Evolutionary conservation across 2,329 filamentous ascomycete genomes (phyloP), one percentile per base, ranked within the genome.

Genomic region (Penicillium sp.): DNA sequence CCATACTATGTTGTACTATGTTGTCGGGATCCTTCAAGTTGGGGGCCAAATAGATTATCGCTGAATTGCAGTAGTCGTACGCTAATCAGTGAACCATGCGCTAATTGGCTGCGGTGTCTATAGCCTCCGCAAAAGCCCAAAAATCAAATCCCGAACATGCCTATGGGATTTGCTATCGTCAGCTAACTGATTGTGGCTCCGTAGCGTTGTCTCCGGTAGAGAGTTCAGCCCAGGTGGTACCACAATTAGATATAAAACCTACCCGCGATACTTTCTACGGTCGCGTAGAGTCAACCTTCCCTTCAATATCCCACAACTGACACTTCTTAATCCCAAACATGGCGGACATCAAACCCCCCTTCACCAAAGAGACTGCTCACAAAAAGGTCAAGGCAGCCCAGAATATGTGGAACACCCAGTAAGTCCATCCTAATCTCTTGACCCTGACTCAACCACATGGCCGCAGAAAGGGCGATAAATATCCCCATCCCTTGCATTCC

Each of bases 311-410:
- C 29, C 4, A 11, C 26, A 5, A 35, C 27, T 23, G 14, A 19
- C 27, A 49, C 25, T 21, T 13, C 21, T 6, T 10, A 9, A 29
- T 23, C 4, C 23, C 13, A 33, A 53, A 19, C 25, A 78, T 78
- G 76, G 75, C 76, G 3, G 68, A 72, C 51, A 62, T 77, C 33
- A 75, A 71, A 49, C 91, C 92, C 4, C 91, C 91, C 0, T 96
- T 92, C 72, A 93, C 86, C 4, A 79, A 83, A 25, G 88, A 91
- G 69, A 88, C 86, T 1, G 92, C 92, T 2, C 78, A 78, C 16
- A 78, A 81, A 57, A 96, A 96, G 72, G 91, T 96, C 61, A 96
- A 96, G 76, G 88, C 87, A 19, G 91, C 90, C 0, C 92, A 96
- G 71, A 85, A 91, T 71, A 80, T 88, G 3, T 96, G 92, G 92